Base-by-base conservation (phyloP, 768 basidiomycete genomes). In the Boletus rufocinnamomeus region DNA sequence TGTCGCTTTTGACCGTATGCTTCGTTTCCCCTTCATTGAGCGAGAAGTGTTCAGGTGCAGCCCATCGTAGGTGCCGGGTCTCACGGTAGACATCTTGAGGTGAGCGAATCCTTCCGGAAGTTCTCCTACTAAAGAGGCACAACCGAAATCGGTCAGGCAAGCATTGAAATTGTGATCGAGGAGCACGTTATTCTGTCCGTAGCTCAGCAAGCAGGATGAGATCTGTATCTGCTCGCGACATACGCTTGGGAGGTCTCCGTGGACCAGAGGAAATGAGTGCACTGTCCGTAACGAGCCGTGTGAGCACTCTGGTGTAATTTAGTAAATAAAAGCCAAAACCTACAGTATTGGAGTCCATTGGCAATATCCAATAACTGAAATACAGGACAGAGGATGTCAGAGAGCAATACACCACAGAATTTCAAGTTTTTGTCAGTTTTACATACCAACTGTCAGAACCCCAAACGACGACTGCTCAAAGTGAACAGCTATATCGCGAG, bases 241-340 rank as follows among this genome's bases (percentile, higher is more conserved):
- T 35, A 62, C 51, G n/a, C 54, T 45, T n/a, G 49, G 17, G 5
- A 62, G 40, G 7, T 56, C 59, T 17, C 54, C 61, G 13, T 62
- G 61, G n/a, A 56, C 27, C 27, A 62, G 25, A 14, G 61, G 60
- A 45, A 62, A 56, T 0, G 61, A 61, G 50, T 52, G 59, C 23
- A 62, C 60, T 62, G 30, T 34, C 13, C 4, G 13, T n/a, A 14
- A 23, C 41, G 11, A 61, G 14, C 6, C 4, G 37, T 28, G 16
- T 4, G 4, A 30, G 17, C 13, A 23, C n/a, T 17, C 13, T 25
- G 3, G 30, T 2, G n/a, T n/a, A n/a, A n/a, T n/a, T n/a, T n/a
- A n/a, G 5, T 6, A 16, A 25, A 44, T 9, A 4, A 17, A 27
- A 16, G 3, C 2, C 16, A 1, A 37, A 50, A 45, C 59, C 2